Conservation (phyloP, 768 basidiomycete species). For the Hericium alpestre region DNA sequence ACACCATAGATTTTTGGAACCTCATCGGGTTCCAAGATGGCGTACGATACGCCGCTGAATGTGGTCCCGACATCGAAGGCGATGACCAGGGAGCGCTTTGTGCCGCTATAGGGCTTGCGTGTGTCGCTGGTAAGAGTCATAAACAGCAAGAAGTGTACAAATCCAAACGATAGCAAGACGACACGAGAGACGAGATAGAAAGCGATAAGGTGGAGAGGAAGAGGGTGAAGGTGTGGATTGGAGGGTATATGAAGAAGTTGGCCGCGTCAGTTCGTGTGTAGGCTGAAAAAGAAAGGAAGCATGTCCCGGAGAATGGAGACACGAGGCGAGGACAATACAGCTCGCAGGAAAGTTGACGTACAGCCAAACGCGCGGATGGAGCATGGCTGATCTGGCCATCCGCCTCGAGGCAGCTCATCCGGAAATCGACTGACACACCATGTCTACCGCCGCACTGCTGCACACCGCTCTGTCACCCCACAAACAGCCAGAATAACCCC, state of each 20-base stretch:
- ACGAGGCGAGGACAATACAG: not conserved
- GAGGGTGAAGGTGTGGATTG: not conserved
- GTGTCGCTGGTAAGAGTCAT: slow-evolving; percentile 52
- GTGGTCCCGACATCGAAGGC: slow-evolving; percentile 79
- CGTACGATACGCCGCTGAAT: slow-evolving; percentile 76
- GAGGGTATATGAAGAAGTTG: not conserved
- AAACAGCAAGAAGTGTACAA: not conserved
- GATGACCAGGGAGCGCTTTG: slow-evolving; percentile 55
- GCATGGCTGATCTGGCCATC: not conserved
- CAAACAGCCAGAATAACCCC: not conserved
- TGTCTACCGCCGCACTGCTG: not conserved
- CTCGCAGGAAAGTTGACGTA: not conserved
- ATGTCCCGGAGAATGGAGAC: not conserved
- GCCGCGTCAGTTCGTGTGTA: not conserved
- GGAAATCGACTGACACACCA: not conserved
- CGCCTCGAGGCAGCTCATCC: not conserved
- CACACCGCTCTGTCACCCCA: slow-evolving; percentile 2
- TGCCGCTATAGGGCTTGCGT: slow-evolving; percentile 64
- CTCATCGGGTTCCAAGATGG: slow-evolving; percentile 72
- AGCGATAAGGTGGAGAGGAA: not conserved
- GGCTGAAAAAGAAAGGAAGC: not conserved
- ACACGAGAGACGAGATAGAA: not conserved
- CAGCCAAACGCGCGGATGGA: not conserved
- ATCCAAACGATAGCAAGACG: not conserved
- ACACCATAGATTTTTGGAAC: slow-evolving; percentile 75